A percentile compares a stretch with the other conserved stretches of the same genome.
phyloP scores from a whole-genome alignment of 345 rosid genomes.

The Fremontodendron californicum region DNA sequence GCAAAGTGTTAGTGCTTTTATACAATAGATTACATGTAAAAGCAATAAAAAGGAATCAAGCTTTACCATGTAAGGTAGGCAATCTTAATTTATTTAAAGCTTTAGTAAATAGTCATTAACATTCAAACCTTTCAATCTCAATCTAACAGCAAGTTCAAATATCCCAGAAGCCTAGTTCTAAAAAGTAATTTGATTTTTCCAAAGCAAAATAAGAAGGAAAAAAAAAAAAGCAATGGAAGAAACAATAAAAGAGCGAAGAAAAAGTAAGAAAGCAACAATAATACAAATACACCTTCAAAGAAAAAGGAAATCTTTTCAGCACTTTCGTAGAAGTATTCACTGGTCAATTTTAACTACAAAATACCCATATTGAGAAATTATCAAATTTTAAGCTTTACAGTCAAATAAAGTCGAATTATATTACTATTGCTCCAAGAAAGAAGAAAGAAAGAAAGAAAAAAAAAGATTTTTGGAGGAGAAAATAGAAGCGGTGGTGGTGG shows the following conservation, averaged over 20 bases:
- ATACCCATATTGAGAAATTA: not conserved
- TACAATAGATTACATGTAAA: not conserved
- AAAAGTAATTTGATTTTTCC: not conserved
- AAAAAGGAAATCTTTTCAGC: constrained; percentile 82
- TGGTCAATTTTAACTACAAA: constrained; percentile 48
- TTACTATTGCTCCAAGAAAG: not conserved
- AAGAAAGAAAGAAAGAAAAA: not conserved
- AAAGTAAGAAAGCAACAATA: not conserved
- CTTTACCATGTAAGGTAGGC: not conserved
- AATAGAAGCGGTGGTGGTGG: constrained; percentile 51
- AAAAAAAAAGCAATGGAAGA: not conserved
- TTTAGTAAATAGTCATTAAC: not conserved
- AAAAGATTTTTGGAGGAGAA: constrained; percentile 85
- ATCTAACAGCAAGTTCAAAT: not conserved
- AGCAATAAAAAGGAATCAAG: not conserved
- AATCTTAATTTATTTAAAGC: not conserved
- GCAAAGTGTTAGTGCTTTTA: not conserved
- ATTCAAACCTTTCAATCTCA: constrained; percentile 1
- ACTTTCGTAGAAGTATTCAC: constrained; percentile 84
- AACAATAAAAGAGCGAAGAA: not conserved
- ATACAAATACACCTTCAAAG: constrained; percentile 68
- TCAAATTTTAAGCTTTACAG: not conserved
- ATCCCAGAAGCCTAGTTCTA: not conserved
- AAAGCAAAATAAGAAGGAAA: not conserved
- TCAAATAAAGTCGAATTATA: not conserved